Base-by-base conservation (phyloP, 2,329 filamentous ascomycete species). In the Exophiala aquamarina region DNA sequence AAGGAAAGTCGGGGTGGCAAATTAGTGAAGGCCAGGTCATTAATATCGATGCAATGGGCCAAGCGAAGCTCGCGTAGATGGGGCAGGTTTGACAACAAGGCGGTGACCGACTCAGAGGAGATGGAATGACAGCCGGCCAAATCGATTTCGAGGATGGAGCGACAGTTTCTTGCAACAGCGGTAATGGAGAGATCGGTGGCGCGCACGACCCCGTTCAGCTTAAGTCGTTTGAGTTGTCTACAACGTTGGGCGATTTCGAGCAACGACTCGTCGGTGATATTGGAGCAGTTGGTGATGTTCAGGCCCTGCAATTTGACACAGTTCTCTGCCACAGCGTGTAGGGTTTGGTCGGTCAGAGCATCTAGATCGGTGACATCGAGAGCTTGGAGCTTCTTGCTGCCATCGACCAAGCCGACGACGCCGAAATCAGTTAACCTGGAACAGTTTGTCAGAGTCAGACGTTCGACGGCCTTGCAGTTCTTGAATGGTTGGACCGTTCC, bases 101-200 rank as follows among this genome's bases (percentile, higher is more conserved):
- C 81, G 0, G 88, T 92, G 39, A 98, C 80, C 1, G 93, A 89
- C 18, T 83, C 79, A 63, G 94, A 93, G 53, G 87, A 87, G 56
- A 98, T 83, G 36, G 83, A 78, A 44, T 75, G 78, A 72, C 93
- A 95, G 59, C 89, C 86, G 59, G 95, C 88, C 11, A 98, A 79
- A 65, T 98, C 93, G 52, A 98, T 95, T 68, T 98, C 93, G 53
- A 98, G 83, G 23, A 98, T 90, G 57, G 95, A 92, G 10, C 84
- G 88, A 65, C 92, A 96, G 68, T 94, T 82, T 36, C 84, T 76
- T 4, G 93, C 92, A 64, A 98, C 94, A 3, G 90, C 87, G 49
- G 88, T 74, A 54, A 97, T 84, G 5, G 90, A 85, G 39, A 78
- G 76, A 64, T 97, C 89, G 31, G 86, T 89, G 26, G 96, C 74